Base-by-base conservation (phyloP, 129 eudicot genomes). In the Flaveria sonorensis region DNA sequence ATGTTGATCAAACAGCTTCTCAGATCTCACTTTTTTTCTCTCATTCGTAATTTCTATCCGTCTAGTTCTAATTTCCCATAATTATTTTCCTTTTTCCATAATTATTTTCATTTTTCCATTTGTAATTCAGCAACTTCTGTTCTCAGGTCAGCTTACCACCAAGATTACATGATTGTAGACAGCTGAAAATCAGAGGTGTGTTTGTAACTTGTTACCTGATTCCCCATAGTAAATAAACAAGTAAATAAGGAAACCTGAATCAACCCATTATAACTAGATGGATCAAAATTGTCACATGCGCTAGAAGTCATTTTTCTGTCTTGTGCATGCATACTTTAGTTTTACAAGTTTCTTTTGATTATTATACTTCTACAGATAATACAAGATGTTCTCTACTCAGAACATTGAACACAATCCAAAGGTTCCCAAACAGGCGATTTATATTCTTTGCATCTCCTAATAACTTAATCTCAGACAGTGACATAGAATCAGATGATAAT, bases 111-210 rank as follows among this genome's bases (percentile, higher is more conserved):
- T 75, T 81, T 71, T 69, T 65, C 43, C 51, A 47, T 10, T 24
- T 28, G 75, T 57, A 65, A 65, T 75, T 68, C 47, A 56, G 81
- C 26, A 72, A 73, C 47, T 53, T 75, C 26, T 68, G 39, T 59
- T 68, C 57, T 51, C 89, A 88, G 97, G 81, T 86, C 75, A 86
- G 84, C 76, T 85, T 86, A 68, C 79, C 80, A 47, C 60, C 60
- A 60, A 81, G 79, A 86, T 73, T 80, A 77, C 79, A 82, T 79
- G 84, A 73, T 71, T 40, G 53, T 61, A 64, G 68, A 39, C 66
- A 18, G 52, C 83, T 77, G 43, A 72, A 72, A 36, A 50, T 78
- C 39, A 21, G 65, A 78, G 66, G 82, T 65, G 46, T 4, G 32
- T 67, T 32, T 42, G 15, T 68, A 72, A 64, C 30, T 23, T 74